Conservation (phyloP, 768 basidiomycete genomes). For the Tulasnella sp. region DNA sequence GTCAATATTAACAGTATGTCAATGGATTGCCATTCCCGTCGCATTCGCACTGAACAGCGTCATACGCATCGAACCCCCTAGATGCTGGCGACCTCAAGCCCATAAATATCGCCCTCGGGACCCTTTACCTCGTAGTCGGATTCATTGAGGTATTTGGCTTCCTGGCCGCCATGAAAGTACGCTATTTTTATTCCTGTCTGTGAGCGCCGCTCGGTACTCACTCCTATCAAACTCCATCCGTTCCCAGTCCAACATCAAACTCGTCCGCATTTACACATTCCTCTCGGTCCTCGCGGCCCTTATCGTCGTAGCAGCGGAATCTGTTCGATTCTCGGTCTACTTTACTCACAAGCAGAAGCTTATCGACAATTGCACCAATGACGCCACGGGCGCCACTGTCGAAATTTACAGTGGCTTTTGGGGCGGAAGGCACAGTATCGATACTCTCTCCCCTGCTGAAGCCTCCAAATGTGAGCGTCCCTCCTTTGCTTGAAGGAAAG, state of each 20-base stretch:
- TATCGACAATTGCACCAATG: constrained; percentile 56
- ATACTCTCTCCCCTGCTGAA: constrained; percentile 21
- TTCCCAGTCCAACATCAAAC: background rate
- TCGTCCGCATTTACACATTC: constrained; percentile 24
- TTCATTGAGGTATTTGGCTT: constrained; percentile 62
- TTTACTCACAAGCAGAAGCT: constrained; percentile 51
- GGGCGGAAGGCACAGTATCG: constrained; percentile 48
- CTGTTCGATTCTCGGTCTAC: constrained; percentile 28
- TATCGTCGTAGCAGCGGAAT: constrained; percentile 32
- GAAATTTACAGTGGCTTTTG: constrained; percentile 44
- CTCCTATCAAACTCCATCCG: background rate
- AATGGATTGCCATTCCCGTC: background rate
- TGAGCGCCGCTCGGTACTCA: background rate
- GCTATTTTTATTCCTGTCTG: constrained; percentile 40
- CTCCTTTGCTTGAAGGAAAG: constrained; percentile 50
- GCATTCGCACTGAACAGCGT: background rate
- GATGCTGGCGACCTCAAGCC: background rate
- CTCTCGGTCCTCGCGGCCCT: constrained; percentile 26
- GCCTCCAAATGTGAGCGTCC: constrained; percentile 35
- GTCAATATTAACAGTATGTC: background rate
- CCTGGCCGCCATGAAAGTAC: constrained; percentile 54
- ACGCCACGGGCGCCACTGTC: constrained; percentile 47
- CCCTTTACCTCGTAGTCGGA: constrained; percentile 56
- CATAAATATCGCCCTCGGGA: constrained; percentile 63
- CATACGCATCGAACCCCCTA: background rate